These are phyloP conservation scores for Rhodomyrtus tomentosa DNA, from an alignment of 345 rosid genomes.

Conservation along the genomic window DNA sequence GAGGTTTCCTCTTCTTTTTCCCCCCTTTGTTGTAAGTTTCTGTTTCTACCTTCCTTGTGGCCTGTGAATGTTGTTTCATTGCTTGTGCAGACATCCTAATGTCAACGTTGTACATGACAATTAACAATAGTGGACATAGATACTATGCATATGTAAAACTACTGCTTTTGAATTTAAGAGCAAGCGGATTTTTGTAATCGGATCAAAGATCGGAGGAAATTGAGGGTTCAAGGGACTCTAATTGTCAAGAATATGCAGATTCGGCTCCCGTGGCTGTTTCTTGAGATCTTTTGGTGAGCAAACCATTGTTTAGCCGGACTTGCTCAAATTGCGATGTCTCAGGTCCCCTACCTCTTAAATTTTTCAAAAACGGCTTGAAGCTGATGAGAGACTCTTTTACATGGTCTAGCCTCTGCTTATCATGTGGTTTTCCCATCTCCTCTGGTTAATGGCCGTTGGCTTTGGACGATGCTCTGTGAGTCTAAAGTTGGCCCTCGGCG, in stretches of 20 bases:
- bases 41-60: not conserved
- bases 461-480: not conserved
- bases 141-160: not conserved
- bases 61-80: not conserved
- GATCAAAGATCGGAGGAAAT: not conserved
- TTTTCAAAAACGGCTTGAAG: not conserved
- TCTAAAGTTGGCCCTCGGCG: not conserved
- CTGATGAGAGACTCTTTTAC: not conserved
- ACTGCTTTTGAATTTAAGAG: not conserved
- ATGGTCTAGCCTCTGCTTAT: not conserved
- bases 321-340: not conserved
- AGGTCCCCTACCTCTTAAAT: not conserved
- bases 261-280: not conserved
- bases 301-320: not conserved
- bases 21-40: not conserved
- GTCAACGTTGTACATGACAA: not conserved
- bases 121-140: not conserved
- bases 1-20: not conserved
- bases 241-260: not conserved
- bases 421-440: not conserved
- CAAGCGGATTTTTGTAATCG: not conserved
- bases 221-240: not conserved
- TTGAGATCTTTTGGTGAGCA: not conserved
- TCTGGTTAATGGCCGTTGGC: not conserved
- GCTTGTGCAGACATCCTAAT: not conserved